These are phyloP conservation scores for Fusarium vanettenii DNA, from an alignment of 2,329 filamentous ascomycete species.

Conservation along the genomic window DNA sequence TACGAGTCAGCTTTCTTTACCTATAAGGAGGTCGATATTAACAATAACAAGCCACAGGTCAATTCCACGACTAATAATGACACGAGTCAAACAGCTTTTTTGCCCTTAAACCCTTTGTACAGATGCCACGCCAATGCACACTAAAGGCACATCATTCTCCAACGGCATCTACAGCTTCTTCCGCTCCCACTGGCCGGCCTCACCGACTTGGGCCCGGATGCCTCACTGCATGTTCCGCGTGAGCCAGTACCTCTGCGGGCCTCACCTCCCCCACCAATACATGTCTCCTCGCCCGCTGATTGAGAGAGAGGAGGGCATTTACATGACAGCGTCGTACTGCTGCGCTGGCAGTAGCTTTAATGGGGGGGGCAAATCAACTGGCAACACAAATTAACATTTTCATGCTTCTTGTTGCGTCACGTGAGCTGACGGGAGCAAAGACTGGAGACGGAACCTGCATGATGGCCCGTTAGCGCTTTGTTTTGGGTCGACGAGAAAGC, in stretches of 20 bases:
- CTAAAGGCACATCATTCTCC: conserved; percentile 6
- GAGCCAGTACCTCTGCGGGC: background rate
- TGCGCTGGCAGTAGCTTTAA: conserved; percentile 4
- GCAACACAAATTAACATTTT: conserved; percentile 23
- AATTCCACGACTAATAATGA: conserved; percentile 1
- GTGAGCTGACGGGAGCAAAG: conserved; percentile 22
- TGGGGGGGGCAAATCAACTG: conserved; percentile 24
- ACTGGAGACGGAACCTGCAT: conserved; percentile 27
- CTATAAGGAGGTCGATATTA: conserved; percentile 21
- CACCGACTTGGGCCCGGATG: conserved; percentile 8
- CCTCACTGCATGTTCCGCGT: background rate
- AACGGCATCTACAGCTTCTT: background rate
- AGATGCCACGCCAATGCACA: conserved; percentile 4
- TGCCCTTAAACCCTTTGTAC: background rate
- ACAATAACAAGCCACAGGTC: background rate
- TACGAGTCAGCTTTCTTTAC: background rate
- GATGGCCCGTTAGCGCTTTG: conserved; percentile 30
- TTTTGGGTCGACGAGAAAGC: conserved; percentile 21
- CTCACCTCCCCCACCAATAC: background rate
- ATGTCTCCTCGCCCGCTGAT: background rate
- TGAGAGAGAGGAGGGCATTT: conserved; percentile 10
- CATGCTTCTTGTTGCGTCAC: conserved; percentile 13
- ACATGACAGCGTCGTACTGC: conserved; percentile 8
- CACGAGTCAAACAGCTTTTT: background rate
- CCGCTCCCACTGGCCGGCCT: background rate